Conservation (phyloP, 2,329 filamentous ascomycete species). For the Tolypocladium tropicale region DNA sequence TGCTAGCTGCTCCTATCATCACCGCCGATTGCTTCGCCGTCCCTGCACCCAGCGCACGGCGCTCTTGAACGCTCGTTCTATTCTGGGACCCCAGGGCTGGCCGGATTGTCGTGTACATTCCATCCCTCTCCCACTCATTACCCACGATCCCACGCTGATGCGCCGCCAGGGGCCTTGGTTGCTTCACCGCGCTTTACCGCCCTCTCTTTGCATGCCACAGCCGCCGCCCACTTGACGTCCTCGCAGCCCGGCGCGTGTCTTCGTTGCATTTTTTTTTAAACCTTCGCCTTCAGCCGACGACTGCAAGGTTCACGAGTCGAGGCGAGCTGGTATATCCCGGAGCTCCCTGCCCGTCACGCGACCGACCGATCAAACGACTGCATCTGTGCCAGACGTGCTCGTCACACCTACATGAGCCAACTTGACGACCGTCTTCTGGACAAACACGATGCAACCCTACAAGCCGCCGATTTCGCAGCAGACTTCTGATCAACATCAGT, state of each 20-base stretch:
- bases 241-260: slow-evolving; percentile 1
- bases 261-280: neutral
- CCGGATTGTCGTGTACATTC: neutral
- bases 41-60: neutral
- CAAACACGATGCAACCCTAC: slow-evolving; percentile 3
- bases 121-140: neutral
- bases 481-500: neutral
- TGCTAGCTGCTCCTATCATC: neutral
- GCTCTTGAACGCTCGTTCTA: neutral
- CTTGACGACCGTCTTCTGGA: neutral
- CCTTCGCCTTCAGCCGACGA: neutral
- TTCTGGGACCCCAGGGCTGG: neutral
- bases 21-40: neutral
- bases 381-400: neutral
- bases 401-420: neutral
- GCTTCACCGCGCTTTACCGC: neutral
- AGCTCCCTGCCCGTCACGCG: neutral
- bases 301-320: neutral
- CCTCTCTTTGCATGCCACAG: slow-evolving; percentile 1
- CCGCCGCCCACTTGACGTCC: neutral
- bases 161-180: neutral
- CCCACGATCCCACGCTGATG: neutral
- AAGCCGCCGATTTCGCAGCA: slow-evolving; percentile 1
- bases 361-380: neutral
- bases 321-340: neutral